phyloP scores from a whole-genome alignment of 2,329 filamentous ascomycete species.

The Calonectria naviculata region DNA sequence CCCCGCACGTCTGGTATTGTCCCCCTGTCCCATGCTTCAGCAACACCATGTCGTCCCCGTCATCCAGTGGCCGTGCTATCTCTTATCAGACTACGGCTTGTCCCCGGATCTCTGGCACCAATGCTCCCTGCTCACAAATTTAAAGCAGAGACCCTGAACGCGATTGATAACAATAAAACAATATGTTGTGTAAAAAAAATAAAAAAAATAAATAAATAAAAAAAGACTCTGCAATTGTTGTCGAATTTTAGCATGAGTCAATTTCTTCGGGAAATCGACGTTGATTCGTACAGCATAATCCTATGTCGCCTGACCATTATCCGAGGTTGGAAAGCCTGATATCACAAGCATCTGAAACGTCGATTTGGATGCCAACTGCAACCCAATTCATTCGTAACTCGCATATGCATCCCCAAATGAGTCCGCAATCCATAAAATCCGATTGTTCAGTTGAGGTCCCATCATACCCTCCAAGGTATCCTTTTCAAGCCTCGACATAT shows the following conservation, averaged over 20 bases:
- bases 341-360: background rate
- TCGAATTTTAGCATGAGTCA: background rate
- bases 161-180: background rate
- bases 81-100: background rate
- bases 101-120: background rate
- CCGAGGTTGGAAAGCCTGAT: background rate
- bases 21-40: background rate
- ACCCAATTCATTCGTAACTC: background rate
- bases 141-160: background rate
- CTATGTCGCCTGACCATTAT: constrained; percentile 4
- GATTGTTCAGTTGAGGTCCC: background rate
- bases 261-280: background rate
- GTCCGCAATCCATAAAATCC: background rate
- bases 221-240: background rate
- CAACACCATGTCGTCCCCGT: background rate
- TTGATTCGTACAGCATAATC: background rate
- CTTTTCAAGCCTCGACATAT: background rate
- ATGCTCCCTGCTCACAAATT: background rate
- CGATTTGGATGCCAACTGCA: background rate
- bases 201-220: background rate
- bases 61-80: background rate
- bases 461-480: background rate
- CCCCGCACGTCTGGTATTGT: constrained; percentile 7
- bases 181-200: background rate
- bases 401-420: constrained; percentile 5